phyloP scores from a whole-genome alignment of 1,139 yeast species.

The Geotrichum australiense region DNA sequence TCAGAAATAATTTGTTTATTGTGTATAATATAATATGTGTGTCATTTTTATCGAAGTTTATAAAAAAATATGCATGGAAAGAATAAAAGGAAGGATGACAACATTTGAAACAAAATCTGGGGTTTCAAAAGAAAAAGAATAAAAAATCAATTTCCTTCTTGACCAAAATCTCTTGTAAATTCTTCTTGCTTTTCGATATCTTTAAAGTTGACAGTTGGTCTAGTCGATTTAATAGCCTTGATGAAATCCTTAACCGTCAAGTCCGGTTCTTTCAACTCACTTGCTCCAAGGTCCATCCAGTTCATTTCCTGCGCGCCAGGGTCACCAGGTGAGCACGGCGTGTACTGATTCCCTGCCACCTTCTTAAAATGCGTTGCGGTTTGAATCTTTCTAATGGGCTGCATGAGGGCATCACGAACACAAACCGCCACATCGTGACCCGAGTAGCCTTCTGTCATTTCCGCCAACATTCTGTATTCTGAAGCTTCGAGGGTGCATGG shows the following conservation, averaged over 20 bases:
- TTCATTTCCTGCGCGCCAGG: slow-evolving; percentile 76
- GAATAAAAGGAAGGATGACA: no score
- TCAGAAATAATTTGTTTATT: no score
- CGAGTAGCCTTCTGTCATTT: slow-evolving; percentile 94
- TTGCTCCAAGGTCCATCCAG: slow-evolving; percentile 89
- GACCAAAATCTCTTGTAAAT: slow-evolving; percentile 93
- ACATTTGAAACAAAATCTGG: no score
- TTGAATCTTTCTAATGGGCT: slow-evolving; percentile 92
- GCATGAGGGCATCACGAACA: slow-evolving; percentile 96
- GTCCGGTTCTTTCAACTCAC: slow-evolving; percentile 83
- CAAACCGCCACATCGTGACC: slow-evolving; percentile 97
- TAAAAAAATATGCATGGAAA: no score
- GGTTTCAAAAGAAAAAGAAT: no score
- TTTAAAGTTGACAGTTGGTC: slow-evolving; percentile 87
- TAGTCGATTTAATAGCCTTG: slow-evolving; percentile 81
- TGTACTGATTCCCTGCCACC: slow-evolving; percentile 41
- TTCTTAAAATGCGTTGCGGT: slow-evolving; percentile 88
- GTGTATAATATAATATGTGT: no score
- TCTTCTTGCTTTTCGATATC: slow-evolving; percentile 81
- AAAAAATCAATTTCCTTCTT: slow-evolving; percentile 55
- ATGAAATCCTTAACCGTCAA: slow-evolving; percentile 87
- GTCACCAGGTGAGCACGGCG: slow-evolving; percentile 98
- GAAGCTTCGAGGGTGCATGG: slow-evolving; percentile 70
- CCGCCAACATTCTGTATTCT: slow-evolving; percentile 74
- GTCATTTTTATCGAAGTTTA: no score